Evolutionary conservation across 148 eudicot species (phyloP), one percentile per base, ranked within the genome.

Genomic region (Agrostemma githago): DNA sequence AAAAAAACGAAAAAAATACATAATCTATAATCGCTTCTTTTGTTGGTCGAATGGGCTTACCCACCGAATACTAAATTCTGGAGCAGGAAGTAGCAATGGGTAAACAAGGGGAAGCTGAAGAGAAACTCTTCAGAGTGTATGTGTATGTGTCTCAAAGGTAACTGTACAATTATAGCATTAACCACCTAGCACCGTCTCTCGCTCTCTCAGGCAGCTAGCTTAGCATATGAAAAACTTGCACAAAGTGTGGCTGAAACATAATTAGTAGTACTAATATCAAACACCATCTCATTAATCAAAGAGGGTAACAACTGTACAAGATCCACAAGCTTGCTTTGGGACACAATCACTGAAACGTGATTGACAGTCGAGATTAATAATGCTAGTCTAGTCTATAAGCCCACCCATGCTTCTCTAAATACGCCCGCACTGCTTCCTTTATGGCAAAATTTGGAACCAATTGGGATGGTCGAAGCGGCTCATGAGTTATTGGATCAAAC

Each of bases 401-500:
- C 97, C 98, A 91, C 41, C 93, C 97, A 76, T 94, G 96, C 53
- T 72, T 80, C 1, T 83, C 87, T 46, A 94, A 76, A 78, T 84
- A 94, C 51, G 90, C 86, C 56, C 66, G 83, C 16, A 91, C 97
- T 51, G 97, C 97, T 85, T 86, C 93, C 83, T 89, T 94, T 71
- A 94, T 72, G 75, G 98, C 98, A 82, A 89, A 75, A 83, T 94
- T 94, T 16, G 97, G 87, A 15, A 88, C 78, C 80, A 91, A 72
- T 64, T 91, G 88, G 41, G 84, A 83, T 54, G 76, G 75, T 41
- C 59, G 17, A 21, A 94, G 90, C 42, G 83, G 79, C 72, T 88
- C 89, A 34, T 93, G 90, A 0, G 97, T 91, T 42, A 88, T 74
- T 14, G 98, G 98, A 74, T 94, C 98, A 73, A 92, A 92, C 39